Evolutionary conservation across 176 grass and related monocot species (phyloP).

Genomic region (Cenchrus purpureus): DNA sequence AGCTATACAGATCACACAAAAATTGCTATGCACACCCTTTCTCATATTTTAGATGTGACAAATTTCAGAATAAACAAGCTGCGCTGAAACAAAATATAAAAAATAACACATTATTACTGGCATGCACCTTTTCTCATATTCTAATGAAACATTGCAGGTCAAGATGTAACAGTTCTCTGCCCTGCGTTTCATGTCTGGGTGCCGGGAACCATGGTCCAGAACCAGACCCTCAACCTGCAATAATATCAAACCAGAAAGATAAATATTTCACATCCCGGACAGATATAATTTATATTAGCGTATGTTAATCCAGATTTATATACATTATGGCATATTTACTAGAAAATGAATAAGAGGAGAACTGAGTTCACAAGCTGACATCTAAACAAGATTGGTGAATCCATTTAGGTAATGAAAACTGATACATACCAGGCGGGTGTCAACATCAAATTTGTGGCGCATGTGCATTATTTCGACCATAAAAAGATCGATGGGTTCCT

Average conservation of each 20-base stretch:
- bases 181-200: slow-evolving; percentile 98
- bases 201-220: slow-evolving; percentile 96
- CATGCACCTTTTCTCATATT: slow-evolving; percentile 96
- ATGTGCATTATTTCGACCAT: slow-evolving; percentile 99
- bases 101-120: slow-evolving; percentile 5
- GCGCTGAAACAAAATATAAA: not conserved
- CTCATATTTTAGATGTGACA: not conserved
- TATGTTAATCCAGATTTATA: not conserved
- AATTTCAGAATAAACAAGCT: not conserved
- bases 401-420: slow-evolving; percentile 13
- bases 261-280: not conserved
- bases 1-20: not conserved
- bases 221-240: slow-evolving; percentile 92
- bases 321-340: not conserved
- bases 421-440: slow-evolving; percentile 78
- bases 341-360: not conserved
- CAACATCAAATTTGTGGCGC: slow-evolving; percentile 97
- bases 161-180: slow-evolving; percentile 98
- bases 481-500: slow-evolving; percentile 94
- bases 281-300: not conserved
- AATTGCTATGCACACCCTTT: not conserved
- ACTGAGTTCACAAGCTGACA: not conserved
- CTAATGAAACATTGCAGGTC: slow-evolving; percentile 95
- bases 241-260: not conserved
- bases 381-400: not conserved